Conservation (phyloP, 2,329 filamentous ascomycete genomes). For the Aureobasidium lini region DNA sequence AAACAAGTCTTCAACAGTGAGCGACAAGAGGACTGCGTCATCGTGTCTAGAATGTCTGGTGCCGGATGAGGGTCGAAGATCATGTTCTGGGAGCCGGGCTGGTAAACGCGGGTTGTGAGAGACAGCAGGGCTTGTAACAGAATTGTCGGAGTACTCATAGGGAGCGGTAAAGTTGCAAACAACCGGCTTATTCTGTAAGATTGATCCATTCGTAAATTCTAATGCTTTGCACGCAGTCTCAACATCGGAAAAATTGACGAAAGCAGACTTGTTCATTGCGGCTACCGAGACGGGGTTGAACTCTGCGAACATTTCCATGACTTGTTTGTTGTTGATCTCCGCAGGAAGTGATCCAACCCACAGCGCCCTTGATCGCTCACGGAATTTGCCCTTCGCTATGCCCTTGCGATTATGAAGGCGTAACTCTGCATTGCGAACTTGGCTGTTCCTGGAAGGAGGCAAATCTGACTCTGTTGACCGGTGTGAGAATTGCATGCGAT, state of each 20-base stretch:
- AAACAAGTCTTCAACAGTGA: background rate
- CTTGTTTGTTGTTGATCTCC: background rate
- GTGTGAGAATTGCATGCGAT: no score
- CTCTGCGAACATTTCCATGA: background rate
- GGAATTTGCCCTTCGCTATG: background rate
- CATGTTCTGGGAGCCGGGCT: background rate
- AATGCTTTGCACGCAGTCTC: background rate
- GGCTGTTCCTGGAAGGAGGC: background rate
- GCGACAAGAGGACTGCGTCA: background rate
- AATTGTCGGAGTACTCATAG: background rate
- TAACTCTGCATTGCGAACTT: background rate
- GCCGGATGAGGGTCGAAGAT: background rate
- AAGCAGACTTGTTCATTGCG: background rate
- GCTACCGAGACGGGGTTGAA: background rate
- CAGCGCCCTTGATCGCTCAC: background rate
- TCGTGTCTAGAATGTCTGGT: no score
- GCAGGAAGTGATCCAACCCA: slow-evolving; percentile 7
- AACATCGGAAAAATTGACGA: background rate
- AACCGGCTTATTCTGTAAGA: background rate
- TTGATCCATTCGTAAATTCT: background rate
- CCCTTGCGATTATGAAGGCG: no score
- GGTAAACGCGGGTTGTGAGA: no score
- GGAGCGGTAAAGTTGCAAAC: background rate
- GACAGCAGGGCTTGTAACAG: no score
- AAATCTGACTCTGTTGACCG: no score